Conservation (phyloP, 495 filamentous ascomycete species). For the Penicillium salamii region DNA sequence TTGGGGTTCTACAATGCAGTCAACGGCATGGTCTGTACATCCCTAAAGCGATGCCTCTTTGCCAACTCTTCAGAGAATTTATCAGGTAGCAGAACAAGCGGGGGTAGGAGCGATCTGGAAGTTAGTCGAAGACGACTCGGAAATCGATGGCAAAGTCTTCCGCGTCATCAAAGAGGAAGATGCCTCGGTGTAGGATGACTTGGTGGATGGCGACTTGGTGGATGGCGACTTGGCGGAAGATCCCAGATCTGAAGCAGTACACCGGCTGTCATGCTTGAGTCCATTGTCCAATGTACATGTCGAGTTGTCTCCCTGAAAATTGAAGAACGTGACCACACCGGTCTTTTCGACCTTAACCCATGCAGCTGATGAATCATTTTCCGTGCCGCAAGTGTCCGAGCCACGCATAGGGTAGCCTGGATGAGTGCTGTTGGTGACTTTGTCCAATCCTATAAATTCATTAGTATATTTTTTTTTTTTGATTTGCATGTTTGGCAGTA, state of each 20-base stretch:
- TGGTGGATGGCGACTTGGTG: too few species aligned
- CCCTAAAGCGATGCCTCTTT: too few species aligned
- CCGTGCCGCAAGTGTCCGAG: background rate
- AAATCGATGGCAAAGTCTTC: too few species aligned
- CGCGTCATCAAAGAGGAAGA: too few species aligned
- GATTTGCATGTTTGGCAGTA: background rate
- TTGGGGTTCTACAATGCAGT: too few species aligned
- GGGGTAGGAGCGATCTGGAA: too few species aligned
- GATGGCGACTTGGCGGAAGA: background rate
- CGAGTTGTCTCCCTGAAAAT: conserved; percentile 4
- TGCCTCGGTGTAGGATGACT: too few species aligned
- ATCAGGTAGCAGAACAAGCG: too few species aligned
- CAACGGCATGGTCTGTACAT: too few species aligned
- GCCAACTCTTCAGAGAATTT: too few species aligned
- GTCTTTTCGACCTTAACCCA: conserved; percentile 6
- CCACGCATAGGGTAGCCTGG: background rate
- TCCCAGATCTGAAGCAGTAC: background rate
- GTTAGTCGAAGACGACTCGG: too few species aligned
- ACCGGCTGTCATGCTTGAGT: conserved; percentile 6
- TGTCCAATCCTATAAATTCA: background rate
- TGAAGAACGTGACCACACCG: conserved; percentile 9
- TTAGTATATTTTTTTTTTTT: too few species aligned
- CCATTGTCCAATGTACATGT: conserved; percentile 4
- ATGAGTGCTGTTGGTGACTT: background rate
- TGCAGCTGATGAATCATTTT: background rate